A percentile compares a stretch with the other conserved stretches of the same genome.
Conservation (phyloP, 139 green algal genomes). For the Auxenochlorella pyrenoidosa region DNA sequence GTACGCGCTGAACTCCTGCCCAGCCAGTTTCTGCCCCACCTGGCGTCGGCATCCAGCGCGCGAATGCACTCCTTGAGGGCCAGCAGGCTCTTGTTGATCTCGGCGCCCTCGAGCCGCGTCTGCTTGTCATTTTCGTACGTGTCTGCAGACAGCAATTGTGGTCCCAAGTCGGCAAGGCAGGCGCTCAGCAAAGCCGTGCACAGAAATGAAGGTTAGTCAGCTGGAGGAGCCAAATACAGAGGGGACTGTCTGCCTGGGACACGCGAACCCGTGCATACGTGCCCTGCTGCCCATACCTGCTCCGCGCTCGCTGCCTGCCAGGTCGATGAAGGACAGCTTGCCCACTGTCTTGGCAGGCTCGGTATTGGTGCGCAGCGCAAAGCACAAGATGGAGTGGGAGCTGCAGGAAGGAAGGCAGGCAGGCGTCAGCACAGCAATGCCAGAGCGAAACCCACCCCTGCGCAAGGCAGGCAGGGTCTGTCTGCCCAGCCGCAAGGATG, state of each 20-base stretch:
- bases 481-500: too few relatives aligned
- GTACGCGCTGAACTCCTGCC: too few relatives aligned
- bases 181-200: too few relatives aligned
- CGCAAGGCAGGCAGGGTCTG: too few relatives aligned
- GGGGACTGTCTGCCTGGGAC: too few relatives aligned
- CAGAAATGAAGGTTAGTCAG: background rate
- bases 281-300: constrained; percentile 58
- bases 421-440: background rate
- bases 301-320: constrained; percentile 96
- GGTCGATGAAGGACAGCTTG: constrained; percentile 98
- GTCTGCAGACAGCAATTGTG: constrained; percentile 57
- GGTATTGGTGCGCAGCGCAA: constrained; percentile 43
- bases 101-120: constrained; percentile 91
- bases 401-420: constrained; percentile 43
- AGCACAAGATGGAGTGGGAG: constrained; percentile 93
- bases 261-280: too few relatives aligned
- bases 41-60: constrained; percentile 88
- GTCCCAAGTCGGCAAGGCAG: background rate
- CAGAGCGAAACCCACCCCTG: too few relatives aligned
- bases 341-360: constrained; percentile 62
- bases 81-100: constrained; percentile 99
- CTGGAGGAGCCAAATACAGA: too few relatives aligned
- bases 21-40: background rate
- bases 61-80: constrained; percentile 97
- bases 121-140: constrained; percentile 95